Evolutionary conservation across 2,329 filamentous ascomycete genomes (phyloP).

Genomic region (Dothiorella sarmentorum): DNA sequence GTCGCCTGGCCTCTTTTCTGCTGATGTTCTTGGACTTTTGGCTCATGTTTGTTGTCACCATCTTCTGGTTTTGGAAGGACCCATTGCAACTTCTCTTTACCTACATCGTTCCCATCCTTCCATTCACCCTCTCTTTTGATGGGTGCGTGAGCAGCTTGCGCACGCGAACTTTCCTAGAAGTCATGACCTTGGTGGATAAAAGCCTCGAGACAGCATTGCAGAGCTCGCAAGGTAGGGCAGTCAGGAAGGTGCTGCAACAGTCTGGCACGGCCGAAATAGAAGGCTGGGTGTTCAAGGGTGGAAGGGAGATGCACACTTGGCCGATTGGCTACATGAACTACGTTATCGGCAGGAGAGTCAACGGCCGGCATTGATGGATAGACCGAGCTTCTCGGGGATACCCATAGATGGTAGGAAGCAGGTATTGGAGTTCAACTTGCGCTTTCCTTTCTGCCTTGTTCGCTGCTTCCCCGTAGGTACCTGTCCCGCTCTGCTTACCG

Average conservation of each 20-base stretch:
- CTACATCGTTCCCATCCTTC: constrained; percentile 62
- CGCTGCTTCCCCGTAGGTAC: background rate
- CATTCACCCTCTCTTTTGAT: constrained; percentile 66
- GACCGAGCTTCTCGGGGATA: background rate
- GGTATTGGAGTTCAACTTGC: background rate
- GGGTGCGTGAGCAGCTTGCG: constrained; percentile 65
- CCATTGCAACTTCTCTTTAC: constrained; percentile 61
- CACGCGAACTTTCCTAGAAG: constrained; percentile 64
- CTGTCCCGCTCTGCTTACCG: no score
- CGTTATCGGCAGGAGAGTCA: constrained; percentile 35
- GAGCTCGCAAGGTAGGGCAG: constrained; percentile 26
- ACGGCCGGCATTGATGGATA: background rate
- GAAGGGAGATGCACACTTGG: constrained; percentile 45
- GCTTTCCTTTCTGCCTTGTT: background rate
- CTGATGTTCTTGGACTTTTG: constrained; percentile 38
- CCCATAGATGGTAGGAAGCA: background rate
- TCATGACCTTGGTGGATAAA: constrained; percentile 54
- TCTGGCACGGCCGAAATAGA: constrained; percentile 38
- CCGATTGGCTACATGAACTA: constrained; percentile 48
- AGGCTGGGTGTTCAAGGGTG: constrained; percentile 43
- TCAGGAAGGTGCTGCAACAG: constrained; percentile 9
- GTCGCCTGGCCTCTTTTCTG: constrained; percentile 34
- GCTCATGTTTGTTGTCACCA: constrained; percentile 52
- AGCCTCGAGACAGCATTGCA: constrained; percentile 41
- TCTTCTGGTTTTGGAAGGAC: constrained; percentile 52